Base-by-base conservation (phyloP, 768 basidiomycete species). In the Fistulinella prunicolor region DNA sequence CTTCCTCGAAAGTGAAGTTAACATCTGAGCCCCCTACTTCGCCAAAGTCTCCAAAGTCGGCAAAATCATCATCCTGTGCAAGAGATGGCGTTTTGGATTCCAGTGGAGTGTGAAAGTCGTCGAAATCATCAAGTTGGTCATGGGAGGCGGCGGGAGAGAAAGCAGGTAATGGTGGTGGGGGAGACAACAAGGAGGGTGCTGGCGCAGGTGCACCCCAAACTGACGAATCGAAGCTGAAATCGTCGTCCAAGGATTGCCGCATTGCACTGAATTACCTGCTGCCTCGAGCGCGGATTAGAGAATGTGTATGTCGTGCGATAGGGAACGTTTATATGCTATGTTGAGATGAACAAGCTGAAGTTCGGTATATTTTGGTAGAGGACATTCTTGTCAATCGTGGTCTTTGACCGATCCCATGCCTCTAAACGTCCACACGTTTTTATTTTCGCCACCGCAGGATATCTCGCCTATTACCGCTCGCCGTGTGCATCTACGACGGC, bases 41-140 rank as follows among this genome's bases (percentile, higher is more conserved):
- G 57, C 82, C 89, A 65, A 92, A 92, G 60, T 93, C 92, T 16
- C 85, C 89, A 67, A 92, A 92, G 56, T 92, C 89, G 42, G 83
- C 88, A 67, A 90, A 90, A 49, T 90, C 88, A 56, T 90, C 91
- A 38, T 87, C 85, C 13, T 63, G 67, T 16, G 39, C 63, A 14
- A 69, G 38, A 20, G 66, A 67, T 20, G 67, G 63, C 1, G 72
- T 77, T 23, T 73, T 70, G 28, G 79, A 78, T 53, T 52, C 70
- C 61, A 53, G 70, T 64, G 53, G 78, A 78, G 65, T 76, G 57
- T 77, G 76, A 45, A 78, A 74, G 50, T 72, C 67, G 19, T 68
- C 68, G 58, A 83, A 82, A 45, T 82, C 80, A 47, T 83, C 78
- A 56, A 78, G 71, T 30, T 67, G 66, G 65, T 67, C 50, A 59